Evolutionary conservation across 2,329 filamentous ascomycete genomes (phyloP), one percentile per base, ranked within the genome.

Genomic region (Fusarium lateritium): DNA sequence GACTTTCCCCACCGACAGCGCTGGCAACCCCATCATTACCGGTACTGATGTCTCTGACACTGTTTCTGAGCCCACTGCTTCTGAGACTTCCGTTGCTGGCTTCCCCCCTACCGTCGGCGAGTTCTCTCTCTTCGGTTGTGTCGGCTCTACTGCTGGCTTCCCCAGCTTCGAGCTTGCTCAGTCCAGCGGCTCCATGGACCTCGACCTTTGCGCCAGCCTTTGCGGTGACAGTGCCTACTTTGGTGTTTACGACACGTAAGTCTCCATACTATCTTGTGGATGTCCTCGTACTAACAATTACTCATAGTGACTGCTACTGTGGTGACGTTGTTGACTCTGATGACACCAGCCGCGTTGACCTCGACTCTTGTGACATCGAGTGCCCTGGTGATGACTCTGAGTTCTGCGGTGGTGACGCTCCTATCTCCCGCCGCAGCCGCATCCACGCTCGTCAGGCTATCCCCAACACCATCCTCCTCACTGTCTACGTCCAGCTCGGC

Each of bases 101-200:
- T 62, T 74, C 61, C 76, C 77, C 8, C 22, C 39, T 4, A 15
- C 26, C 6, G 40, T 73, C 4, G 58, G 55, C 7, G 62, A 69
- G 56, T 78, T 76, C 59, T 45, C 56, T 21, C 53, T 74, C 39
- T 67, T 69, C 28, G 78, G 76, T 46, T 79, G 78, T 55, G 64
- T 70, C 38, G 45, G 51, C 15, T 76, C 73, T 4, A 19, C 44
- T 2, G 53, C 42, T 0, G 67, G 61, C 7, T 77, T 75, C 63
- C 69, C 72, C 8, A 69, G 59, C n/a, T 77, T 78, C 11, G 38
- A 58, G 19, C 65, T 66, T 24, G 26, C 61, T 5, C 59, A 62
- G 2, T 21, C 62, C 3, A 62, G 62, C 6, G 39, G 33, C 7
- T 14, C 61, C 17, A 75, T 74, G 73, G 71, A 64, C 19, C 49